Evolutionary conservation across 2,329 filamentous ascomycete species (phyloP).

Genomic region (Anthostomella pinea): DNA sequence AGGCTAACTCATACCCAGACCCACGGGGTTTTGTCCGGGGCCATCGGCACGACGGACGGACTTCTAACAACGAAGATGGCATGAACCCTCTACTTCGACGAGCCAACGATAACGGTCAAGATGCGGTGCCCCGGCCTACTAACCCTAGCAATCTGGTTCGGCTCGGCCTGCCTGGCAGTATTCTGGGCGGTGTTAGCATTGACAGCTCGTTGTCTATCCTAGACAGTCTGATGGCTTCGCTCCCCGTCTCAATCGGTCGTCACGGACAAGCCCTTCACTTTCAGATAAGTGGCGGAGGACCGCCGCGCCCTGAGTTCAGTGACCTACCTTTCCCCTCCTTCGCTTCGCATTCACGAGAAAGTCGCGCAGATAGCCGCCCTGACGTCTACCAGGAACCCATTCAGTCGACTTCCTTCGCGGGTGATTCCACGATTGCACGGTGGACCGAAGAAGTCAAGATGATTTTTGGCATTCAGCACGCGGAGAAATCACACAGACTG

Average conservation of each 20-base stretch:
- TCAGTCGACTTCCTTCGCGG: conserved; percentile 73
- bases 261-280: conserved; percentile 56
- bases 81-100: conserved; percentile 83
- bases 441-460: conserved; percentile 91
- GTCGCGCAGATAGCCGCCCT: conserved; percentile 47
- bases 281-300: conserved; percentile 54
- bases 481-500: conserved; percentile 68
- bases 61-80: conserved; percentile 70
- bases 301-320: conserved; percentile 47
- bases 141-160: conserved; percentile 54
- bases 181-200: conserved; percentile 41
- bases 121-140: conserved; percentile 46
- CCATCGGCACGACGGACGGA: conserved; percentile 51
- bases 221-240: conserved; percentile 54
- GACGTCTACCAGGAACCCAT: conserved; percentile 58
- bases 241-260: conserved; percentile 45
- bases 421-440: conserved; percentile 68
- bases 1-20: conserved; percentile 29
- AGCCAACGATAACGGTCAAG: conserved; percentile 40
- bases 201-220: conserved; percentile 54
- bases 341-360: conserved; percentile 35
- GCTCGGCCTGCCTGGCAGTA: conserved; percentile 43
- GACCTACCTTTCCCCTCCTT: conserved; percentile 45
- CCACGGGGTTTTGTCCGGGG: conserved; percentile 44
- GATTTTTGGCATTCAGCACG: conserved; percentile 67